Conservation (phyloP, 306 rosid species). For the Corylus americana region DNA sequence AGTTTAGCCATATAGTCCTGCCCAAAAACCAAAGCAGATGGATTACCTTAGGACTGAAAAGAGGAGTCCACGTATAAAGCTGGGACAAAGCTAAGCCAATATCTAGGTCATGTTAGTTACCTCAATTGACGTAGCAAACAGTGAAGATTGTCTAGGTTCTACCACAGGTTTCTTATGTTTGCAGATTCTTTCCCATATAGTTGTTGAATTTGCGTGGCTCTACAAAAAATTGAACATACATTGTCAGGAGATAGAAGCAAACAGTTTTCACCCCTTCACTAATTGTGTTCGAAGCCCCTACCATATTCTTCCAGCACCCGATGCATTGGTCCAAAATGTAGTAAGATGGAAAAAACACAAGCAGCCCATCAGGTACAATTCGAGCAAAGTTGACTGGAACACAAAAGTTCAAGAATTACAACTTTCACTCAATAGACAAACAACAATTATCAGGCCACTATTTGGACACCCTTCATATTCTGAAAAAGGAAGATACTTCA, state of each 20-base stretch:
- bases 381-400: constrained; percentile 90
- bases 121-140: constrained; percentile 76
- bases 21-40: constrained; percentile 25
- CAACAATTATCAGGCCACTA: constrained; percentile 3
- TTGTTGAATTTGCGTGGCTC: constrained; percentile 65
- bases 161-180: constrained; percentile 91
- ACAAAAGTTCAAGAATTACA: constrained; percentile 24
- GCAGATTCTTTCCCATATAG: constrained; percentile 94
- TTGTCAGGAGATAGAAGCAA: constrained; percentile 25
- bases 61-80: constrained; percentile 12
- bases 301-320: constrained; percentile 78
- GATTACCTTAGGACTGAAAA: constrained; percentile 22
- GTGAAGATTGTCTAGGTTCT: constrained; percentile 88
- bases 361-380: constrained; percentile 93
- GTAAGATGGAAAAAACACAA: constrained; percentile 94
- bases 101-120: constrained; percentile 39
- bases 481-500: background rate
- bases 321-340: constrained; percentile 88
- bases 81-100: constrained; percentile 22
- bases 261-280: constrained; percentile 27
- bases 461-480: background rate
- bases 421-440: constrained; percentile 18
- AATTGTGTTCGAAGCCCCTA: constrained; percentile 34
- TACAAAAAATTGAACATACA: constrained; percentile 35
- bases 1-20: constrained; percentile 89